A percentile compares a stretch with the other conserved stretches of the same genome.
These are phyloP conservation scores for Carpinus fangiana DNA, from an alignment of 306 rosid genomes.

Conservation along the genomic window DNA sequence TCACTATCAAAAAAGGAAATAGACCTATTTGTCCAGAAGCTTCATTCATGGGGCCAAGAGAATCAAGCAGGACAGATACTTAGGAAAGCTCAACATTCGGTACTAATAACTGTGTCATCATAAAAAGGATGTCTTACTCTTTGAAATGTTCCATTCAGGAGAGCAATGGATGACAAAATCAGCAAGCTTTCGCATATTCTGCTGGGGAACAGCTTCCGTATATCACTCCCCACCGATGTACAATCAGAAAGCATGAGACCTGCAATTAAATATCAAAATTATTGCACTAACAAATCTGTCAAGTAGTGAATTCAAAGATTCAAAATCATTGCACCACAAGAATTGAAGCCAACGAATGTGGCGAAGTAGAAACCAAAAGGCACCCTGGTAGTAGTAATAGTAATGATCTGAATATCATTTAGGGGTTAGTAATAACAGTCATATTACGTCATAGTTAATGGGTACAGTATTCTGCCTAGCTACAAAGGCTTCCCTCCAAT, in stretches of 20 bases:
- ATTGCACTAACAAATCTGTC: too few relatives aligned
- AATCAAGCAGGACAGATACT: not conserved
- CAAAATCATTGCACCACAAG: not conserved
- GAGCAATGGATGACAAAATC: not conserved
- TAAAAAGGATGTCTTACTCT: not conserved
- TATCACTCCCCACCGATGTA: not conserved
- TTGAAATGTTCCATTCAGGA: not conserved
- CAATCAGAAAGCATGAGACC: not conserved
- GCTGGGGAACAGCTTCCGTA: not conserved
- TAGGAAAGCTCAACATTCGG: not conserved
- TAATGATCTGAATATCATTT: not conserved
- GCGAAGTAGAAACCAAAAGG: not conserved
- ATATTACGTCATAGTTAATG: not conserved
- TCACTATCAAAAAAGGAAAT: not conserved
- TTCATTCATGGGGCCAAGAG: not conserved
- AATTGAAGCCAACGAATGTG: not conserved
- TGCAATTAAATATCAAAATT: not conserved
- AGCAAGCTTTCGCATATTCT: not conserved
- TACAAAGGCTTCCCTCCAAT: not conserved
- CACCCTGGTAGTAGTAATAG: not conserved
- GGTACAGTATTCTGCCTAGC: not conserved
- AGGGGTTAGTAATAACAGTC: not conserved
- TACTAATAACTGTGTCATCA: not conserved
- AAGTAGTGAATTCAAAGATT: too few relatives aligned
- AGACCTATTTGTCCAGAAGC: not conserved